A percentile compares a stretch with the other conserved stretches of the same genome.
Evolutionary conservation across 192 early-diverging fungal species (phyloP).

Genomic region (Backusella psychrophila): DNA sequence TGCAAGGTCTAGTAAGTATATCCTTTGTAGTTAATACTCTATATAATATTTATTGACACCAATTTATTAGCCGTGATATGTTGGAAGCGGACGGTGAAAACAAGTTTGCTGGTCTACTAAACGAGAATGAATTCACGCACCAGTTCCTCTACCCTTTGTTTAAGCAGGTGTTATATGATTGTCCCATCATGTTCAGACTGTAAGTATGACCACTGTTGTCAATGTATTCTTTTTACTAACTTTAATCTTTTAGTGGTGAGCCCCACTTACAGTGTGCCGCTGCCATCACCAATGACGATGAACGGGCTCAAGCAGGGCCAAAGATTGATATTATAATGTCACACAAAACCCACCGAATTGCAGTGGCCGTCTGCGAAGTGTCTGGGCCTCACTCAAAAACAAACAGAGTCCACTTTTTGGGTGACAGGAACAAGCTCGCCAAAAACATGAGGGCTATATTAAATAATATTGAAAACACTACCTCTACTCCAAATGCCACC

Average conservation of each 20-base stretch:
- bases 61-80: neutral
- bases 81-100: neutral
- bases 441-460: neutral
- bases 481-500: neutral
- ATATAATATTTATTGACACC: neutral
- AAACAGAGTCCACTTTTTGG: neutral
- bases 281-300: neutral
- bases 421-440: neutral
- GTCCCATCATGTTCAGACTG: neutral
- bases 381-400: neutral
- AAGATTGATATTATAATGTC: neutral
- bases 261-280: neutral
- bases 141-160: neutral
- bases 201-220: neutral
- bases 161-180: neutral
- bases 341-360: neutral
- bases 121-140: neutral
- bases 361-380: neutral
- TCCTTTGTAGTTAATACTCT: neutral
- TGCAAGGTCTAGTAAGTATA: neutral
- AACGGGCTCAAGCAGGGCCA: neutral
- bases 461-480: neutral
- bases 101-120: neutral
- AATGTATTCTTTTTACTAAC: neutral
- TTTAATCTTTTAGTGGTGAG: neutral